Conservation (phyloP, 2,329 filamentous ascomycete genomes). For the Fusarium sp. region DNA sequence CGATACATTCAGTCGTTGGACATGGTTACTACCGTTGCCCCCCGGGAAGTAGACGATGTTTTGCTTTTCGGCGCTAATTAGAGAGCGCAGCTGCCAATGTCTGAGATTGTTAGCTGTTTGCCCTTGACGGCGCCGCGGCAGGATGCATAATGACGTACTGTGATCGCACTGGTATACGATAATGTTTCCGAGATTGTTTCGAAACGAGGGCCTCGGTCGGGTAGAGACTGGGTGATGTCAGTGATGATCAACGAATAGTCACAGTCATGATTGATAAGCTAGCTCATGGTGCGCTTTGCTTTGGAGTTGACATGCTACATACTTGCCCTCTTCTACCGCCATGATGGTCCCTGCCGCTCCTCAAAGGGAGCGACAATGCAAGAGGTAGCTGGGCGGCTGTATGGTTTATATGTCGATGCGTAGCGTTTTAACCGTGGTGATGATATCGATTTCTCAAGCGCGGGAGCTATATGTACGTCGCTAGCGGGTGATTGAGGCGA, state of each 20-base stretch:
- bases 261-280: constrained; percentile 29
- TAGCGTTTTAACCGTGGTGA: constrained; percentile 7
- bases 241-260: constrained; percentile 9
- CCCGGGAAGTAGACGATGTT: constrained; percentile 88
- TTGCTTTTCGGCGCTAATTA: constrained; percentile 83
- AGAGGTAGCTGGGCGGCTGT: constrained; percentile 18
- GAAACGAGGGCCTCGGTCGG: constrained; percentile 75
- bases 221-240: constrained; percentile 63
- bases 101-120: constrained; percentile 56
- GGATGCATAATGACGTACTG: constrained; percentile 62
- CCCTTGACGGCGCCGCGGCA: constrained; percentile 15
- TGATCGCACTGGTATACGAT: constrained; percentile 73
- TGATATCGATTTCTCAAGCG: constrained; percentile 12
- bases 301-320: constrained; percentile 43
- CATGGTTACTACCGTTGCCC: constrained; percentile 71
- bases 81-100: constrained; percentile 90
- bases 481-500: constrained; percentile 1
- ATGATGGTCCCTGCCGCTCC: constrained; percentile 51
- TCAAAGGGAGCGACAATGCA: constrained; percentile 33
- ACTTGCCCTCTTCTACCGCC: constrained; percentile 68
- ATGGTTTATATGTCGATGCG: constrained; percentile 10
- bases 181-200: constrained; percentile 71
- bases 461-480: not conserved
- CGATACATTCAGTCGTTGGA: constrained; percentile 76
- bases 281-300: not conserved